Conservation (phyloP, 2,329 filamentous ascomycete species). For the Orbilia quercus region DNA sequence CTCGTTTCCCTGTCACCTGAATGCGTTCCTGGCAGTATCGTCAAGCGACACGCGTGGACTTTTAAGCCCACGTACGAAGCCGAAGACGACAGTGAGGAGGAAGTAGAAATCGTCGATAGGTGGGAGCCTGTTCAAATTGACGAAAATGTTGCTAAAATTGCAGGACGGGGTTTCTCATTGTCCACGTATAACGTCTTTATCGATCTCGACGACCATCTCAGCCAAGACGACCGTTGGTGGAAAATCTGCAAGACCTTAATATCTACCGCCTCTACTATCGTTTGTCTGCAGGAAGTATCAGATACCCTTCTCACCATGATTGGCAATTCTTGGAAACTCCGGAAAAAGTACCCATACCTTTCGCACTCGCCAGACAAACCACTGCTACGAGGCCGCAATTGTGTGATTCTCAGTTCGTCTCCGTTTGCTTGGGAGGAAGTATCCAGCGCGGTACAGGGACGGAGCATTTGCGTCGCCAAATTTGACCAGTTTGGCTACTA, state of each 20-base stretch:
- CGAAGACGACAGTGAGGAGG: conserved; percentile 59
- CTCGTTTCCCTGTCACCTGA: conserved; percentile 27
- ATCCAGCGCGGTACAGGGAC: conserved; percentile 69
- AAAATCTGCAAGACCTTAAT: conserved; percentile 61
- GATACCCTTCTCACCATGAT: conserved; percentile 72
- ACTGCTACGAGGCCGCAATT: conserved; percentile 71
- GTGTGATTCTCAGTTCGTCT: conserved; percentile 67
- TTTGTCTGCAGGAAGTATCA: conserved; percentile 72
- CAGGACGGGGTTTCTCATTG: conserved; percentile 60
- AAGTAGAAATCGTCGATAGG: conserved; percentile 57
- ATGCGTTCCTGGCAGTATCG: conserved; percentile 29
- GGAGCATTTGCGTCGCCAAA: conserved; percentile 68
- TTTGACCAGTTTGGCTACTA: conserved; percentile 62
- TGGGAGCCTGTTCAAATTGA: conserved; percentile 57
- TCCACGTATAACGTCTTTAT: conserved; percentile 66
- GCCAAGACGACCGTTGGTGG: conserved; percentile 62
- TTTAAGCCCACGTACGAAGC: conserved; percentile 15
- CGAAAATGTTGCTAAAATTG: conserved; percentile 17
- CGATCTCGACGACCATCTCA: conserved; percentile 63
- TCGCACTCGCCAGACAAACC: conserved; percentile 71
- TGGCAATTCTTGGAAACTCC: conserved; percentile 66
- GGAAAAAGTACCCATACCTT: conserved; percentile 68
- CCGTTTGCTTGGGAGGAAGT: conserved; percentile 70
- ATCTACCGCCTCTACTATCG: conserved; percentile 62
- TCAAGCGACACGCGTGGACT: conserved; percentile 21